phyloP scores from a whole-genome alignment of 23 red algal genomes.

The Gracilaria vermiculophylla region DNA sequence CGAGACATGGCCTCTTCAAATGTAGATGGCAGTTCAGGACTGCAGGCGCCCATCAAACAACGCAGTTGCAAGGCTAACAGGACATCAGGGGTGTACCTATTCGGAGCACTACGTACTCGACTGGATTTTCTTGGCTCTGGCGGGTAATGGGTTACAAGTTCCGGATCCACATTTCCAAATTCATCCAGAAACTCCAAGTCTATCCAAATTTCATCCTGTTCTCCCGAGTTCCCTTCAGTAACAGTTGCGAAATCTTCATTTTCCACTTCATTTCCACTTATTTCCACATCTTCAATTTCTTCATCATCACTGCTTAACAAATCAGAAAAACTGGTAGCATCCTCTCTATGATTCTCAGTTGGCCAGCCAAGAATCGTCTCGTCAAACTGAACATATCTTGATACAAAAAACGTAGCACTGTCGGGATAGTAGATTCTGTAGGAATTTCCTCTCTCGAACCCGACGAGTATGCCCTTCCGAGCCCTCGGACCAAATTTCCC shows the following conservation, averaged over 20 bases:
- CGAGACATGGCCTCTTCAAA: constrained; percentile 9
- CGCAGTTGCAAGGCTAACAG: not conserved
- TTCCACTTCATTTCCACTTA: not conserved
- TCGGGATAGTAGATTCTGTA: constrained; percentile 30
- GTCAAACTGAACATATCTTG: constrained; percentile 20
- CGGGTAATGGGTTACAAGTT: constrained; percentile 3
- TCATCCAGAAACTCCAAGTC: constrained; percentile 27
- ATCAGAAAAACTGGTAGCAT: not conserved
- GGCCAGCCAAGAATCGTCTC: constrained; percentile 2
- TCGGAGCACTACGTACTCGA: not conserved
- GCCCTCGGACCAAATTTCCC: constrained; percentile 5
- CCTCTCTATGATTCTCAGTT: not conserved
- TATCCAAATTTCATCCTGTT: not conserved
- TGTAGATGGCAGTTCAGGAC: not conserved
- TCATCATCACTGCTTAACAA: not conserved
- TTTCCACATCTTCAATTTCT: not conserved
- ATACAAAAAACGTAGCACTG: not conserved
- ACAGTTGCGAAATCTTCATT: not conserved
- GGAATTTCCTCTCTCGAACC: constrained; percentile 25
- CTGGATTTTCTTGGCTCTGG: not conserved
- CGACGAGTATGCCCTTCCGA: not conserved
- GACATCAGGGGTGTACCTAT: not conserved
- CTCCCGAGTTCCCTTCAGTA: not conserved
- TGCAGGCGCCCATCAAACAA: not conserved
- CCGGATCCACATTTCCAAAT: not conserved